These are phyloP conservation scores for Paramecium pentaurelia DNA, from an alignment of 73 alveolate genomes.

Conservation along the genomic window DNA sequence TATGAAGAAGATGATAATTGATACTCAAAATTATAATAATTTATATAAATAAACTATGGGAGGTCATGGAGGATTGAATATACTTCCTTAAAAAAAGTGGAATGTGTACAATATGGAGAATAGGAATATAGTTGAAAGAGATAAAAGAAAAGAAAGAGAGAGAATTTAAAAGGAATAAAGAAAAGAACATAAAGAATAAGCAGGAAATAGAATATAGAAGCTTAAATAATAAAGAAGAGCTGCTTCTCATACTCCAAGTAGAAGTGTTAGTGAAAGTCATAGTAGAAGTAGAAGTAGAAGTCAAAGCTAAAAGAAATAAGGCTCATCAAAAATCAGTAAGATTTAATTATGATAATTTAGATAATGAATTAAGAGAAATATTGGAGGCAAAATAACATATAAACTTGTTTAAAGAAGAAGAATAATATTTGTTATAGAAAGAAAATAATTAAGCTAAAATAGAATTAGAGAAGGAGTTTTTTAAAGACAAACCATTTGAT, in stretches of 20 bases:
- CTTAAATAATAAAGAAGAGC: neutral
- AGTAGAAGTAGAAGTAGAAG: neutral
- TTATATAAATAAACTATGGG: slow-evolving; percentile 39
- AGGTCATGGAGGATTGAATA: slow-evolving; percentile 68
- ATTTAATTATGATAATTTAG: neutral
- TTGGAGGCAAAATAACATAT: neutral
- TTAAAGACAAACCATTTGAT: slow-evolving; percentile 46
- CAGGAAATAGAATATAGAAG: neutral
- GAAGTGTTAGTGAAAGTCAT: neutral
- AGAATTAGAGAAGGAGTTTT: neutral
- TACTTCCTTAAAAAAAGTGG: slow-evolving; percentile 64
- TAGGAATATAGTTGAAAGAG: slow-evolving; percentile 12
- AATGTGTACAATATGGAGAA: slow-evolving; percentile 52
- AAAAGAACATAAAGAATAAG: slow-evolving; percentile 37
- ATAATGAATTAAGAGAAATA: neutral
- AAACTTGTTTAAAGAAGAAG: slow-evolving; percentile 5
- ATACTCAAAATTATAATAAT: neutral
- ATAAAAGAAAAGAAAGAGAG: slow-evolving; percentile 19
- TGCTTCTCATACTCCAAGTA: neutral
- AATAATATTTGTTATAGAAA: neutral
- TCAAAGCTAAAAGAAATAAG: neutral
- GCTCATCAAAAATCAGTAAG: neutral
- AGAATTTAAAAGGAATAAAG: neutral
- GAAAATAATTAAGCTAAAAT: neutral
- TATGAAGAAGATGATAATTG: neutral